Evolutionary conservation across 2,329 filamentous ascomycete genomes (phyloP).

Genomic region (Fusarium avenaceum): DNA sequence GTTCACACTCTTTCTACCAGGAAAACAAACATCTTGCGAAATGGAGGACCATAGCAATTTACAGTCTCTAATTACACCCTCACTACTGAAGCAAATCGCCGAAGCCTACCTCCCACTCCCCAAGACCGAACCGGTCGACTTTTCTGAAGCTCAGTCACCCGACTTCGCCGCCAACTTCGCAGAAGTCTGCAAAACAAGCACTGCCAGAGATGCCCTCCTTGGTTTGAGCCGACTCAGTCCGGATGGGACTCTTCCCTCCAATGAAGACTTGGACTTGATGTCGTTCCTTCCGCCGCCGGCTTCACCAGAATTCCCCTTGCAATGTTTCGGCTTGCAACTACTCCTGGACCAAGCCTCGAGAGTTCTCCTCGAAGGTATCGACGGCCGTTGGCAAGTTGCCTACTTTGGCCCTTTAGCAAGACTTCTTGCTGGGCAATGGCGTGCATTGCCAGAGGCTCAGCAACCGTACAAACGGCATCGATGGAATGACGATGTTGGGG

Average conservation of each 20-base stretch:
- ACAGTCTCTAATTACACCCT: not conserved
- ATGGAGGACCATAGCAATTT: not conserved
- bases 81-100: not conserved
- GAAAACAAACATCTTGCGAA: not conserved
- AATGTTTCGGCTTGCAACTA: constrained; percentile 8
- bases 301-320: not conserved
- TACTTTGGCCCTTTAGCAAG: constrained; percentile 7
- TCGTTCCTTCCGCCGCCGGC: not conserved
- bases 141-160: not conserved
- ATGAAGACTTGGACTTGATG: not conserved
- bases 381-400: constrained; percentile 9
- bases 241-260: not conserved
- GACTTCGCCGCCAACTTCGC: not conserved
- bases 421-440: constrained; percentile 6
- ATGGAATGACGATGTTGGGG: not conserved
- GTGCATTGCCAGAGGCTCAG: not conserved
- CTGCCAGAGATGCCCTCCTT: not conserved
- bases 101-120: constrained; percentile 2
- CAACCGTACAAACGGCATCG: not conserved
- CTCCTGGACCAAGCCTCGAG: constrained; percentile 7
- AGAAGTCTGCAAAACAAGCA: not conserved
- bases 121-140: not conserved
- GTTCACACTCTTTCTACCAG: too few relatives aligned
- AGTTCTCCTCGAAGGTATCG: not conserved
- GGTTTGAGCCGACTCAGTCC: constrained; percentile 1